These are phyloP conservation scores for Rhododendron griersonianum DNA, from an alignment of 148 eudicot genomes.

Conservation along the genomic window DNA sequence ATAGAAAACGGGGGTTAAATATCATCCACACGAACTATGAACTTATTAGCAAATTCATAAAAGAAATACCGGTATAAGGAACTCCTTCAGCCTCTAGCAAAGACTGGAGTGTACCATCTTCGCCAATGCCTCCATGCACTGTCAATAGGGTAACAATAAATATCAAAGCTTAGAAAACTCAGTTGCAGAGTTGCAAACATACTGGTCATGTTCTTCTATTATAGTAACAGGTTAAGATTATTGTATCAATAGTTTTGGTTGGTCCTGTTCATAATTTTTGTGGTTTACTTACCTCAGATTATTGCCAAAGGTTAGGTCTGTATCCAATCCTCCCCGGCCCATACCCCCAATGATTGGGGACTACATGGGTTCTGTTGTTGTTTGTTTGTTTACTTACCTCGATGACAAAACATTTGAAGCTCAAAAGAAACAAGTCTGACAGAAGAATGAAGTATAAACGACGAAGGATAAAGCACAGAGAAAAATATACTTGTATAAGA, in stretches of 20 bases:
- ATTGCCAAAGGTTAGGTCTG: no score
- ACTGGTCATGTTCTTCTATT: background rate
- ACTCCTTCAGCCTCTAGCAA: conserved; percentile 68
- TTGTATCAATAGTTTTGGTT: background rate
- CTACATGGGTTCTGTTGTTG: no score
- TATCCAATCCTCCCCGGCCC: no score
- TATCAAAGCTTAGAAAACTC: background rate
- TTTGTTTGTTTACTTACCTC: background rate
- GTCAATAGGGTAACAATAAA: conserved; percentile 10
- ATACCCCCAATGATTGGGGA: no score
- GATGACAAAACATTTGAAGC: background rate
- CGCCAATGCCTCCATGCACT: conserved; percentile 98
- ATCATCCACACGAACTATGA: background rate
- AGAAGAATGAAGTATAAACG: background rate
- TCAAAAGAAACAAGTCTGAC: background rate
- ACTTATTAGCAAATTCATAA: background rate
- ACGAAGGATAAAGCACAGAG: background rate
- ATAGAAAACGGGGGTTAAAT: conserved; percentile 8
- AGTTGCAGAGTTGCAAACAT: background rate
- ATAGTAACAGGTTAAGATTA: background rate
- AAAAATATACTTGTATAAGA: background rate
- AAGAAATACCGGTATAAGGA: conserved; percentile 64
- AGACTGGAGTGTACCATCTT: conserved; percentile 89
- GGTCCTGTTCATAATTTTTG: background rate
- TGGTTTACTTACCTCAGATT: no score